Evolutionary conservation across 805 yeast genomes (phyloP), one percentile per base, ranked within the genome.

Genomic region (Ascoidea asiatica): DNA sequence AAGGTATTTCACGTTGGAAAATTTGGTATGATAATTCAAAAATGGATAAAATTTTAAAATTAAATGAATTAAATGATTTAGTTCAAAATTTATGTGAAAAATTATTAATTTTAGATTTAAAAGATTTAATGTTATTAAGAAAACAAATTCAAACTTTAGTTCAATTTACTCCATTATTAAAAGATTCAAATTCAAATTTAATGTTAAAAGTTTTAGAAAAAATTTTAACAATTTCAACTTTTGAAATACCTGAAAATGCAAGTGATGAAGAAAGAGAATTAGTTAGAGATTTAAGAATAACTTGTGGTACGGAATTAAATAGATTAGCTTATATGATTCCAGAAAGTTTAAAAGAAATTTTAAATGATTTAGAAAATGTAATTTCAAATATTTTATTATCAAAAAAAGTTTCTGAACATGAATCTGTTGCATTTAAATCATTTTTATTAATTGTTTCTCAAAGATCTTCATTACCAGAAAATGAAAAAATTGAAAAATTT

Each of bases 241-340:
- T 75, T 57, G 90, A 83, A 40, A 81, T 81, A 52, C 71, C 67
- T 13, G 64, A 63, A 44, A 64, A 67, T 46, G 70, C 75, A 7
- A 63, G 67, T n/a, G 90, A 82, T 52, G 94, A 86, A 37, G 80
- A 77, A 42, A 70, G 83, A 23, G 95, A 88, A 50, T 65, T 82
- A 6, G 77, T 92, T 39, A 75, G 95, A 47, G 97, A 92, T 56
- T 66, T 94, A 52, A 72, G 97, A 53, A 82, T 92, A 1, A 81
- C 88, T 43, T 85, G 96, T 60, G 98, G 97, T 38, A 87, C 95
- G 0, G 99, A 92, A 61, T 69, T 92, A 46, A 90, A 92, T 60
- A 69, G 98, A 56, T 72, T 92, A 61, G 98, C 97, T 1, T 82
- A 89, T 59, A 71, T 94, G 59, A 89, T 92, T 83, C 97, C 98